Evolutionary conservation across 2,329 filamentous ascomycete species (phyloP).

Genomic region (Pyricularia sp.): DNA sequence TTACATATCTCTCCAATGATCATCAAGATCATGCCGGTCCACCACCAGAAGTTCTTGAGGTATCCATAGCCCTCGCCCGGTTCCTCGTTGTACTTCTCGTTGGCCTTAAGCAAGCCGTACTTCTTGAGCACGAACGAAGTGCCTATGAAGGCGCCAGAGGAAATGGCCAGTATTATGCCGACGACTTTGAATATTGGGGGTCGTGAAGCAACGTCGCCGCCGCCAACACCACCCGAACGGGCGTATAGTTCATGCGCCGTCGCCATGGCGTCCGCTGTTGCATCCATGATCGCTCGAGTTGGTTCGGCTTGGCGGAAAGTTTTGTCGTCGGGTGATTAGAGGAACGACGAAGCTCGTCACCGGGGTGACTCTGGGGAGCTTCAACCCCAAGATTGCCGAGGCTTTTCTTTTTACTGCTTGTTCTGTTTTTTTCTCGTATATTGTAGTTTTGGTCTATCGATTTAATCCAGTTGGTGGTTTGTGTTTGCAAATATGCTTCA

Average conservation of each 20-base stretch:
- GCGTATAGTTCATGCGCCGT: conserved; percentile 27
- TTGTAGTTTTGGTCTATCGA: neutral
- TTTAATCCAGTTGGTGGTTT: neutral
- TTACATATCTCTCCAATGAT: conserved; percentile 94
- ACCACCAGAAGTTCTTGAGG: conserved; percentile 91
- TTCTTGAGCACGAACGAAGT: conserved; percentile 95
- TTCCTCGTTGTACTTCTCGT: conserved; percentile 90
- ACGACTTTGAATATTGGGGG: conserved; percentile 64
- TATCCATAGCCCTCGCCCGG: conserved; percentile 96
- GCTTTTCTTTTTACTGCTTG: neutral
- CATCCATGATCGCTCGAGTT: conserved; percentile 5
- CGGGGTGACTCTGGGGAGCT: neutral
- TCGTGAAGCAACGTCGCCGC: conserved; percentile 17
- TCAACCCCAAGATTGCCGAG: neutral
- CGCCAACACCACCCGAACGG: conserved; percentile 23
- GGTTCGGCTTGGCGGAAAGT: neutral
- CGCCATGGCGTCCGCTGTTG: conserved; percentile 13
- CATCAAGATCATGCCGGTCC: conserved; percentile 92
- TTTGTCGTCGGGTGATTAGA: neutral
- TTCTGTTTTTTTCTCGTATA: neutral
- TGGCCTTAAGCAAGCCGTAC: conserved; percentile 76
- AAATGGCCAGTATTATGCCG: conserved; percentile 73
- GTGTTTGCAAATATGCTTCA: neutral
- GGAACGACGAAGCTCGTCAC: neutral
- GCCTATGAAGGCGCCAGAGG: conserved; percentile 86